Evolutionary conservation across 75 land plant genomes (phyloP), one percentile per base, ranked within the genome.

Genomic region (Picea sitchensis): DNA sequence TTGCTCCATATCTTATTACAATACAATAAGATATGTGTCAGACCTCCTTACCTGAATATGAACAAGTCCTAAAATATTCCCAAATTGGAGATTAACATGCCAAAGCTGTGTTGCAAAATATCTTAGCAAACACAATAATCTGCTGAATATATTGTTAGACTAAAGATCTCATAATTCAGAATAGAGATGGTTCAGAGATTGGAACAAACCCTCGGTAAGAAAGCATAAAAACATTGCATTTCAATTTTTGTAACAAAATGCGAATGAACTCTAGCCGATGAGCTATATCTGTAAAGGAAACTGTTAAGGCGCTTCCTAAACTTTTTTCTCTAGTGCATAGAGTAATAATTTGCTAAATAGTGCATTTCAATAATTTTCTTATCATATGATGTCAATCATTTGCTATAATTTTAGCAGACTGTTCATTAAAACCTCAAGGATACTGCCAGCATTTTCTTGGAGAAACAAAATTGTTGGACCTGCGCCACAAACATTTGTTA

Each of bases 371-470:
- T 34, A 41, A 6, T 18, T 44, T 71, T 41, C 18, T n/a, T 20
- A 71, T 51, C 9, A 51, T 51, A 51, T 51, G 56, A 51, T 51
- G 9, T 51, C 56, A 0, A 11, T 51, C 12, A 51, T 51, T 9
- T 51, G 11, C 56, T 51, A 12, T 51, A 21, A 5, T 21, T 44
- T 71, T 41, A 41, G n/a, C 12, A 71, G 47, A 71, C 21, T 17
- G 17, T 15, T 41, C 57, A 23, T 14, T 63, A 30, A n/a, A 79
- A 51, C 31, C 54, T 65, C 51, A 82, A 93, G 98, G 99, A 98
- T 98, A 98, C 99, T 98, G 85, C 99, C 99, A 75, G 99, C 99
- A 93, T 98, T 98, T 82, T 98, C 98, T 81, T 98, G 99, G 80
- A 98, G 95, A 82, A 95, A 98, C 12, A 98, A 87, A 23, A 98